Conservation (phyloP, 78 protist species). For the Polysphondylium violaceum region DNA sequence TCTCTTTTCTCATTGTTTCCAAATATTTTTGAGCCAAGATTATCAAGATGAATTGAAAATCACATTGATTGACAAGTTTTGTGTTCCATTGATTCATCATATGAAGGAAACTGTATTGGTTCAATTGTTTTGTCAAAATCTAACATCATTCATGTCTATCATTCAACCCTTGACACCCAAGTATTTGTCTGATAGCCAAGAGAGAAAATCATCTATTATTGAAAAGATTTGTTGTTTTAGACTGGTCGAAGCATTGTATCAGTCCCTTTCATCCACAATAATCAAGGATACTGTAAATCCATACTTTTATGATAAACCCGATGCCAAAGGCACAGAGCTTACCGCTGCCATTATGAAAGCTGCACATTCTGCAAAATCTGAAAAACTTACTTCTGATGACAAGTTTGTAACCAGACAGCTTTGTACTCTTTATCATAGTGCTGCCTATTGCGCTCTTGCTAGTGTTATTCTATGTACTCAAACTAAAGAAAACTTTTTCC, state of each 20-base stretch:
- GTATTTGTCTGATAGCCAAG: constrained; percentile 16
- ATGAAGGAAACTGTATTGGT: constrained; percentile 24
- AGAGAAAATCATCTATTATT: constrained; percentile 41
- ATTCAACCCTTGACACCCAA: constrained; percentile 66
- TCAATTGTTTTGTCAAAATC: constrained; percentile 35
- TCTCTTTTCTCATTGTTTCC: constrained; percentile 63
- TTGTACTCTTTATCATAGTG: constrained; percentile 51
- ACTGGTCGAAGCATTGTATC: constrained; percentile 51
- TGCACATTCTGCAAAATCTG: constrained; percentile 79
- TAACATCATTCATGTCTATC: constrained; percentile 40
- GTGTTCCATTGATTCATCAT: constrained; percentile 53
- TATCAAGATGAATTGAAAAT: constrained; percentile 56
- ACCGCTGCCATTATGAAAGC: constrained; percentile 77
- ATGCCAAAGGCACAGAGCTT: constrained; percentile 82
- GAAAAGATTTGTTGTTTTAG: constrained; percentile 78
- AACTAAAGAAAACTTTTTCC: constrained; percentile 69
- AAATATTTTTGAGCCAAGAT: background rate
- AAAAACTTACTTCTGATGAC: constrained; percentile 47
- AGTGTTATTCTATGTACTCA: constrained; percentile 80
- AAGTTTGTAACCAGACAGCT: constrained; percentile 41
- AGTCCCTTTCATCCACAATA: constrained; percentile 13
- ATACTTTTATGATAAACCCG: constrained; percentile 40
- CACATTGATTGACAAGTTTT: constrained; percentile 50
- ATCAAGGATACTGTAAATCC: constrained; percentile 71
- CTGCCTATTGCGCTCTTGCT: constrained; percentile 84